phyloP scores from a whole-genome alignment of 495 filamentous ascomycete species.

The Tirmania nivea region DNA sequence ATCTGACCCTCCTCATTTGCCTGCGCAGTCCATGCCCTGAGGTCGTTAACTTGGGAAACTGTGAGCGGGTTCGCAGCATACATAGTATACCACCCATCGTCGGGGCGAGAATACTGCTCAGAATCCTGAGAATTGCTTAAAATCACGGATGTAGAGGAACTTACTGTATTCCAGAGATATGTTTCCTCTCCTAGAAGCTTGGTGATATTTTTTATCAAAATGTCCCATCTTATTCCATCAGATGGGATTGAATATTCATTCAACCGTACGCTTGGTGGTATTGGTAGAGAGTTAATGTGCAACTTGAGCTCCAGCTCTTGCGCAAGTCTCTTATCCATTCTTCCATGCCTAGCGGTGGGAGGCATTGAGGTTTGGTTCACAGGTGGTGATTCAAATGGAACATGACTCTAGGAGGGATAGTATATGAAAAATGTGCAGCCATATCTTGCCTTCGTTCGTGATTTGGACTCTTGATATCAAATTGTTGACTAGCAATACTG shows the following conservation, averaged over 20 bases:
- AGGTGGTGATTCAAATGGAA: too few relatives aligned
- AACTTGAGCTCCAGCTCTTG: too few relatives aligned
- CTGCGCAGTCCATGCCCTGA: neutral
- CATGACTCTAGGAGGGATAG: too few relatives aligned
- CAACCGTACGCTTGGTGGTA: neutral
- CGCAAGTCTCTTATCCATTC: too few relatives aligned
- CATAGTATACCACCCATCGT: neutral
- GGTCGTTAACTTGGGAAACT: neutral
- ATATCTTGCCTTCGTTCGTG: too few relatives aligned
- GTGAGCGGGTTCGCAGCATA: neutral
- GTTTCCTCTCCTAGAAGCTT: neutral
- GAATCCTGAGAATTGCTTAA: neutral
- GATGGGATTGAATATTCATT: constrained; percentile 1
- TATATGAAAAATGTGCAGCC: too few relatives aligned
- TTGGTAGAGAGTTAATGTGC: neutral
- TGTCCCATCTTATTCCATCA: neutral
- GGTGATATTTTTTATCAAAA: neutral
- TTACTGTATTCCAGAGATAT: neutral
- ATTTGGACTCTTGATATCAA: too few relatives aligned
- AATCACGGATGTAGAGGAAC: neutral
- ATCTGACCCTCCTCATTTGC: neutral
- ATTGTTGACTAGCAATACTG: too few relatives aligned
- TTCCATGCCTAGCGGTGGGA: too few relatives aligned
- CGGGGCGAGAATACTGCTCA: neutral
- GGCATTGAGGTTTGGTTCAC: too few relatives aligned